Evolutionary conservation across 805 yeast species (phyloP).

Genomic region (Cyberlindnera lachancei): DNA sequence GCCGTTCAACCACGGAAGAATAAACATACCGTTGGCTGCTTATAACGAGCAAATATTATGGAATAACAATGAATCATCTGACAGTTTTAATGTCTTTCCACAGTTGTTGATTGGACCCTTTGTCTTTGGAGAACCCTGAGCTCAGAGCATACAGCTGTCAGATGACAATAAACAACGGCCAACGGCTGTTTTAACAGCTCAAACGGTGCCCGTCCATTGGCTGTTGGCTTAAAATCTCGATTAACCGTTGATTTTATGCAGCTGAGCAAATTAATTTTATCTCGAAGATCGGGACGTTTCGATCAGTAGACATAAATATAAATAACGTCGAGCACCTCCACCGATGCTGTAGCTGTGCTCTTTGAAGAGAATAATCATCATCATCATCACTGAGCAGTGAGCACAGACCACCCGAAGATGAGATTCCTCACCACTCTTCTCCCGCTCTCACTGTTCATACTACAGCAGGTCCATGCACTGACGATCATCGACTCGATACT

Average conservation of each 20-base stretch:
- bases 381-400: no score
- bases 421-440: not conserved
- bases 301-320: no score
- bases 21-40: no score
- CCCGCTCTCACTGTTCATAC: slow-evolving; percentile 1
- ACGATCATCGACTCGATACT: slow-evolving; percentile 29
- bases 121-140: no score
- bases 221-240: not conserved
- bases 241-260: slow-evolving; percentile 4
- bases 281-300: not conserved
- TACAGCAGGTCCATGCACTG: slow-evolving; percentile 6
- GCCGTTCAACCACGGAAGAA: no score
- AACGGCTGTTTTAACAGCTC: not conserved
- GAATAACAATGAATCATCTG: no score
- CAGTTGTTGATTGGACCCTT: no score
- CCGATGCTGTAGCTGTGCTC: not conserved
- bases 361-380: not conserved
- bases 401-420: not conserved
- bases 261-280: slow-evolving; percentile 11
- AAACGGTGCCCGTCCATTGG: not conserved
- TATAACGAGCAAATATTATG: no score
- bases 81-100: no score
- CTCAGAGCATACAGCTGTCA: no score
- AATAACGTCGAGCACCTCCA: no score
- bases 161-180: no score